Evolutionary conservation across 1,284 basidiomycete species (phyloP).

Genomic region (Leucoagaricus sp.): DNA sequence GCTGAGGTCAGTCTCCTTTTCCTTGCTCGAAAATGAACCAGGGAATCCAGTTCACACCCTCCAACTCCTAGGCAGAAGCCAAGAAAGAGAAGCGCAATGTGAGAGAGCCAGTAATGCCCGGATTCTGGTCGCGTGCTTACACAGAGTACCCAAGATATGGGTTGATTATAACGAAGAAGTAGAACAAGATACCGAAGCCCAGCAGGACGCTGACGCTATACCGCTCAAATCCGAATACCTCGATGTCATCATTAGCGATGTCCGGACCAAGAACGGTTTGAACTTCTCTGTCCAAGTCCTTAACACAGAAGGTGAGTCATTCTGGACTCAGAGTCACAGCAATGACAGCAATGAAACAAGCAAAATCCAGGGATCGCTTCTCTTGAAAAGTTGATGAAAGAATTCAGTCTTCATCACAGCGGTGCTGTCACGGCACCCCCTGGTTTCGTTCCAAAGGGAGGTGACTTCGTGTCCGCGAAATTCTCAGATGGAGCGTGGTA

Average conservation of each 20-base stretch:
- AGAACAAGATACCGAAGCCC: slow-evolving; percentile 47
- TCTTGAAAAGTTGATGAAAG: slow-evolving; percentile 91
- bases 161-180: slow-evolving; percentile 74
- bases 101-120: slow-evolving; percentile 23
- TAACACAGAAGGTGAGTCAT: slow-evolving; percentile 74
- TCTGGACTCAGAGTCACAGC: not conserved
- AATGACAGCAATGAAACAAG: not conserved
- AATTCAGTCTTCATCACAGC: slow-evolving; percentile 86
- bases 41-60: not conserved
- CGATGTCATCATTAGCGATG: slow-evolving; percentile 91
- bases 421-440: slow-evolving; percentile 57
- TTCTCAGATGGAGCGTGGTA: slow-evolving; percentile 94
- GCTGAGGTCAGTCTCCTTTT: slow-evolving; percentile 64
- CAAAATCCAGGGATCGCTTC: slow-evolving; percentile 72
- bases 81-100: slow-evolving; percentile 81
- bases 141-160: slow-evolving; percentile 68
- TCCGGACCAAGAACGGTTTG: slow-evolving; percentile 76
- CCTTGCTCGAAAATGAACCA: slow-evolving; percentile 10
- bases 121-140: not conserved
- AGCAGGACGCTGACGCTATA: slow-evolving; percentile 43
- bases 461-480: slow-evolving; percentile 90
- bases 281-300: slow-evolving; percentile 92
- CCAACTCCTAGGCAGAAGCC: slow-evolving; percentile 61
- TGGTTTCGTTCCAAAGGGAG: slow-evolving; percentile 76
- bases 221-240: slow-evolving; percentile 83